Evolutionary conservation across 2,329 filamentous ascomycete species (phyloP).

Genomic region (Taxawa tesnikishii): DNA sequence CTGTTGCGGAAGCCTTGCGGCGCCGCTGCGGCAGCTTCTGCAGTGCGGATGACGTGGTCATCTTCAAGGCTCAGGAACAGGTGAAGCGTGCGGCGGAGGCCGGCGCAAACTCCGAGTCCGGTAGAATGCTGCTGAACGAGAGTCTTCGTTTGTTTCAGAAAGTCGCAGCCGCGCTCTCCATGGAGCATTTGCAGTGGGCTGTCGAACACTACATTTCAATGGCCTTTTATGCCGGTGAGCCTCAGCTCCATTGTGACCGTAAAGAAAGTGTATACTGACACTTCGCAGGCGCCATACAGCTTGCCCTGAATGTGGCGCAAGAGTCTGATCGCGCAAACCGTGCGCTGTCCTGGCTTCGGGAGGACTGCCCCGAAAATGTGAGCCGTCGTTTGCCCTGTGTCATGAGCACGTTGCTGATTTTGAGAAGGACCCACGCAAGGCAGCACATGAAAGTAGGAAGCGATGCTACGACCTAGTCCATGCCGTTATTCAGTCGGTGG

Average conservation of each 20-base stretch:
- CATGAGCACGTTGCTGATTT: slow-evolving; percentile 7
- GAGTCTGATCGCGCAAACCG: slow-evolving; percentile 80
- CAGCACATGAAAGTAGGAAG: slow-evolving; percentile 58
- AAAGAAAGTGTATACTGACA: too few relatives aligned
- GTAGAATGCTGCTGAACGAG: slow-evolving; percentile 72
- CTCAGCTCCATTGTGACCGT: neutral
- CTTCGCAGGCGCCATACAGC: slow-evolving; percentile 63
- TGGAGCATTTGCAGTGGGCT: slow-evolving; percentile 66
- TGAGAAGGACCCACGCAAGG: slow-evolving; percentile 52
- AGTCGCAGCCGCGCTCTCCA: slow-evolving; percentile 71
- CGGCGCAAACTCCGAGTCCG: slow-evolving; percentile 59
- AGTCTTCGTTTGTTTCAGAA: slow-evolving; percentile 80
- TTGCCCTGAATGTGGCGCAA: slow-evolving; percentile 71
- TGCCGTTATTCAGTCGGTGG: slow-evolving; percentile 64
- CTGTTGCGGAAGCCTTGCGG: slow-evolving; percentile 85
- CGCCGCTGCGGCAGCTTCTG: slow-evolving; percentile 94
- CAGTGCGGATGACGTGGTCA: slow-evolving; percentile 89
- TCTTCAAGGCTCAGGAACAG: slow-evolving; percentile 96
- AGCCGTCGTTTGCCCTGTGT: slow-evolving; percentile 18
- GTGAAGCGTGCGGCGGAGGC: slow-evolving; percentile 79
- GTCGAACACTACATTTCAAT: slow-evolving; percentile 68
- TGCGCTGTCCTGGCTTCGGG: slow-evolving; percentile 76
- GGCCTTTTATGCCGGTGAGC: slow-evolving; percentile 67
- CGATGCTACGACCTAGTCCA: slow-evolving; percentile 82
- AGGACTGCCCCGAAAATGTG: slow-evolving; percentile 53